phyloP scores from a whole-genome alignment of 495 filamentous ascomycete genomes.

The Amniculicola lignicola region DNA sequence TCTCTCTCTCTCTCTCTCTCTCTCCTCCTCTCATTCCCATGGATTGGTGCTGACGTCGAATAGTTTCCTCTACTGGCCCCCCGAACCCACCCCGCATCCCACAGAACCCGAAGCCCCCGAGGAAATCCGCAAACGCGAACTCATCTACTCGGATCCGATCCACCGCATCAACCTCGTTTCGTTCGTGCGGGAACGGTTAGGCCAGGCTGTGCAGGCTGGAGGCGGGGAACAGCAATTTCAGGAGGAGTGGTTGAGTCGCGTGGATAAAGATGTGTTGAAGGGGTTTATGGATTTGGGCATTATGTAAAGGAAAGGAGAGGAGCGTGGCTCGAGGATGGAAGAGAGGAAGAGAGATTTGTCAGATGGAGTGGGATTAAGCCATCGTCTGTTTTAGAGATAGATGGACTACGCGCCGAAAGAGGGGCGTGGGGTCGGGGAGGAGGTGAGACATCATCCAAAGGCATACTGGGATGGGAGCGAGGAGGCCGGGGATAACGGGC shows the following conservation, averaged over 20 bases:
- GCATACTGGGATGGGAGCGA: too few relatives aligned
- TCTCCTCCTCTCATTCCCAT: not conserved
- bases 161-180: slow-evolving; percentile 65
- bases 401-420: too few relatives aligned
- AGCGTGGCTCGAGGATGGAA: not conserved
- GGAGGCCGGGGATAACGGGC: too few relatives aligned
- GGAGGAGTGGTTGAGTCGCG: slow-evolving; percentile 77
- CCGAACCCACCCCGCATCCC: slow-evolving; percentile 22
- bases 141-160: slow-evolving; percentile 64
- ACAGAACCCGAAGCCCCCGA: slow-evolving; percentile 60
- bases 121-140: slow-evolving; percentile 53
- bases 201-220: slow-evolving; percentile 59
- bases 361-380: too few relatives aligned
- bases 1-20: not conserved
- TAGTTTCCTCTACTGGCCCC: slow-evolving; percentile 49
- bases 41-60: slow-evolving; percentile 9
- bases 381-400: too few relatives aligned
- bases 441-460: too few relatives aligned
- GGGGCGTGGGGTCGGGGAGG: too few relatives aligned
- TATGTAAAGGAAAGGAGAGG: slow-evolving; percentile 9
- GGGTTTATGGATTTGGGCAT: slow-evolving; percentile 55
- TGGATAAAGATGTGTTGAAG: slow-evolving; percentile 73
- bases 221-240: slow-evolving; percentile 74
- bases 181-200: slow-evolving; percentile 66
- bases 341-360: not conserved